Base-by-base conservation (phyloP, 2,329 filamentous ascomycete species). In the Iodosphaeria phyllophila region DNA sequence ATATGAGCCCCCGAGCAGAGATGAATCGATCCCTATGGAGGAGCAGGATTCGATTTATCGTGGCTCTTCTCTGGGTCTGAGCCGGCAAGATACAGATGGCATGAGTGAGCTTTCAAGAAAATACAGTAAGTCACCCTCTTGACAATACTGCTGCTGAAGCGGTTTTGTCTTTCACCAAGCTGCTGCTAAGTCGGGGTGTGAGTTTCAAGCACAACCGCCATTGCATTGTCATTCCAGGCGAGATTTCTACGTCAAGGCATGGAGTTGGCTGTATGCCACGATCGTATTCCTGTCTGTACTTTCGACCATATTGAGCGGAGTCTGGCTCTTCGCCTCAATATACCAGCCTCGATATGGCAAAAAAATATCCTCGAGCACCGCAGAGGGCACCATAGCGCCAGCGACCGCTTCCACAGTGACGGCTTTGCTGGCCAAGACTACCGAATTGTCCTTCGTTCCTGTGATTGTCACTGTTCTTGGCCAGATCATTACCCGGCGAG, bases 361-460 rank as follows among this genome's bases (percentile, higher is more conserved):
- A 6, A 43, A 35, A 2, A 70, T 83, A 22, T 58, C 57, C 0
- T 52, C 54, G 1, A 56, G 57, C 8, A 58, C 25, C 14, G 14
- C 19, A 20, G n/a, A 54, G 5, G 50, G 59, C 8, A 56, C 60
- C 6, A 37, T 84, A 10, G 52, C 54, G 0, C 69, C 72, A 0
- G 60, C 69, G 0, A 73, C 67, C 2, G 77, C 78, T 0, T 71
- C 67, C 1, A 47, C 78, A 2, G 39, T 84, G 1, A 70, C 67
- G n/a, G 64, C 75, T 0, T 47, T 80, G 3, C 51, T 80, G 18
- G 74, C 78, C 6, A 86, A 84, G 46, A 64, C 73, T 0, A 78
- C 84, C 23, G 79, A 86, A 46, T 42, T 84, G 33, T 70, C 73
- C 0, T 86, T 83, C 38, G 75, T 80, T 4, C 80, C 77, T 0